Percentiles rank a stretch among this genome's conserved stretches.
phyloP scores from a whole-genome alignment of 148 eudicot species.

The Fallopia convolvulus region DNA sequence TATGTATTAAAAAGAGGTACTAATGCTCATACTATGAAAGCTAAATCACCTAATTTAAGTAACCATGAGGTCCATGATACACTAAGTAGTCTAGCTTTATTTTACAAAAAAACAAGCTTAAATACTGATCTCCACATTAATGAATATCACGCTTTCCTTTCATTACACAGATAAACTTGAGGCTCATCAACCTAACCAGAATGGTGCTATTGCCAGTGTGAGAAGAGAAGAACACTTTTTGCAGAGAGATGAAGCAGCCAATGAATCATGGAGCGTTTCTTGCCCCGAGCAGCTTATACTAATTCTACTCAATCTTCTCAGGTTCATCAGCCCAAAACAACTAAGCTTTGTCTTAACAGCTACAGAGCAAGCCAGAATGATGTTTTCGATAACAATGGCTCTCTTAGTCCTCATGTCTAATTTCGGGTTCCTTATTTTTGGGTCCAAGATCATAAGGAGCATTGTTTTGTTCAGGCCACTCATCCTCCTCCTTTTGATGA shows the following conservation, averaged over 20 bases:
- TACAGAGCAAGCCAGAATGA: neutral
- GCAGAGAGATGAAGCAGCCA: neutral
- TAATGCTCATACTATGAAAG: neutral
- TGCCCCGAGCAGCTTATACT: neutral
- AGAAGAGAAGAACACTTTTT: neutral
- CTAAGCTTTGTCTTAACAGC: neutral
- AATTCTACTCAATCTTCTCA: neutral
- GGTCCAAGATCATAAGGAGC: neutral
- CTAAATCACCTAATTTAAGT: neutral
- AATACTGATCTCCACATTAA: neutral
- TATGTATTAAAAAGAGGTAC: neutral
- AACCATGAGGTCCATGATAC: neutral
- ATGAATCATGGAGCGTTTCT: neutral
- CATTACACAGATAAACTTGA: neutral
- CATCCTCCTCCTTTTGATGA: neutral
- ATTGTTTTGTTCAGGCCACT: neutral
- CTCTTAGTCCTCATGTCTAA: conserved; percentile 8
- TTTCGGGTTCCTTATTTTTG: neutral
- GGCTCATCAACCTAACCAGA: neutral
- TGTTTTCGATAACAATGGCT: conserved; percentile 3
- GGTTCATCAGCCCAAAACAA: conserved; percentile 1
- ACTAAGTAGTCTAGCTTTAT: neutral
- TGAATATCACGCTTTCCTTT: neutral
- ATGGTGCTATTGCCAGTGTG: neutral
- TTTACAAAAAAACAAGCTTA: neutral